A percentile compares a stretch with the other conserved stretches of the same genome.
Evolutionary conservation across 2,329 filamentous ascomycete species (phyloP).

Genomic region (Aspergillus persii): DNA sequence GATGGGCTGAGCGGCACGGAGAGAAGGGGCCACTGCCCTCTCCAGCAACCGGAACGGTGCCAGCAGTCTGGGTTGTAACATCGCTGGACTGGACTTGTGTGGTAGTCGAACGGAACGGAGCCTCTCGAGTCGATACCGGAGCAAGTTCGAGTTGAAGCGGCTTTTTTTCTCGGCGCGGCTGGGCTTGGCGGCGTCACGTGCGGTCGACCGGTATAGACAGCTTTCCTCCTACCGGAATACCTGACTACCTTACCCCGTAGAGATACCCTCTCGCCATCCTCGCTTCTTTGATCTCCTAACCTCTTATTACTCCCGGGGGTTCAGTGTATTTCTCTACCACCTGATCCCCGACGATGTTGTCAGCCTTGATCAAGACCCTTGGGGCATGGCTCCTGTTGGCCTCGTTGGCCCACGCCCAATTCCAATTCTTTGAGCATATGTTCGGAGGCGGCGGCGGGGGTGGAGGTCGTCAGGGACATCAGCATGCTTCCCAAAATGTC

Average conservation of each 20-base stretch:
- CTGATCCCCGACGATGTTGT: conserved; percentile 23
- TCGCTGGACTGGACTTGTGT: conserved; percentile 18
- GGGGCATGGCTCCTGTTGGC: conserved; percentile 58
- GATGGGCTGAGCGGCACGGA: conserved; percentile 26
- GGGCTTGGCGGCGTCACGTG: conserved; percentile 30
- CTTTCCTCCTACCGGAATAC: too few relatives aligned
- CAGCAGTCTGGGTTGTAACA: conserved; percentile 45
- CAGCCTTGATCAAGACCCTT: conserved; percentile 26
- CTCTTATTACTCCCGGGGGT: too few relatives aligned
- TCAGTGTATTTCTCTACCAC: not conserved
- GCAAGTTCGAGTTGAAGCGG: conserved; percentile 21
- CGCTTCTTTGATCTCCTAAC: not conserved
- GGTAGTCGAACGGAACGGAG: not conserved
- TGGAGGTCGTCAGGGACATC: conserved; percentile 52
- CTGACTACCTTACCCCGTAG: too few relatives aligned
- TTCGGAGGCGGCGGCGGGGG: conserved; percentile 61
- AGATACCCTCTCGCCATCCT: not conserved
- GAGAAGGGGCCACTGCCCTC: conserved; percentile 30
- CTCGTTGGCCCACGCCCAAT: conserved; percentile 68
- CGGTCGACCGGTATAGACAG: not conserved
- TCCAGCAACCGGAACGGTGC: conserved; percentile 40
- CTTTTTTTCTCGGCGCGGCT: conserved; percentile 27
- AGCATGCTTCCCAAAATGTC: conserved; percentile 68
- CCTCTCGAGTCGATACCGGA: conserved; percentile 7
- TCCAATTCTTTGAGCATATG: conserved; percentile 98